These are phyloP conservation scores for Saururus chinensis DNA, from an alignment of 164 flowering plant genomes.

Conservation along the genomic window DNA sequence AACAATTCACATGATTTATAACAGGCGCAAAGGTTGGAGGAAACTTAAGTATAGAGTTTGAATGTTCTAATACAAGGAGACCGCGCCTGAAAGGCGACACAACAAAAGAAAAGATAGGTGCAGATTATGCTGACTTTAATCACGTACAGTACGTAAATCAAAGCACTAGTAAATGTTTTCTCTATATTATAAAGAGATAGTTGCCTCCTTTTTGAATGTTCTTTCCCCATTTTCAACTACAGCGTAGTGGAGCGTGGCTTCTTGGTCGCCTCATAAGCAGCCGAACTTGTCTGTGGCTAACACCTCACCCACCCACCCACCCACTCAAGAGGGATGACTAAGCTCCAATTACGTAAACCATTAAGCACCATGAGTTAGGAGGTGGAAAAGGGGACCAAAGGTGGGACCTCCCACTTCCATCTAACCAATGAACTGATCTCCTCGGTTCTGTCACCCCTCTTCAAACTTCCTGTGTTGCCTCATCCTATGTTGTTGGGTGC, in stretches of 20 bases:
- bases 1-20: not conserved
- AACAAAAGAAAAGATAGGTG: not conserved
- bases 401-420: not conserved
- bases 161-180: not conserved
- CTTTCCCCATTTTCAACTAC: not conserved
- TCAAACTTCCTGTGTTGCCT: too few relatives aligned
- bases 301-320: not conserved
- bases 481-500: too few relatives aligned
- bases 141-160: not conserved
- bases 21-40: not conserved
- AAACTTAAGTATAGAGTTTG: not conserved
- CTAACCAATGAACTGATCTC: not conserved
- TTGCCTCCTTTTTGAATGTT: not conserved
- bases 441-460: too few relatives aligned
- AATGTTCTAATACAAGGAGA: not conserved
- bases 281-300: not conserved
- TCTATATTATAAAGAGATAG: not conserved
- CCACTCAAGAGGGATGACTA: constrained; percentile 6
- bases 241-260: not conserved
- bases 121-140: not conserved
- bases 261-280: not conserved
- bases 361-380: not conserved
- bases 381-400: not conserved
- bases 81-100: not conserved
- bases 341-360: constrained; percentile 1